Evolutionary conservation across 495 filamentous ascomycete genomes (phyloP).

Genomic region (Podospora fimiseda): DNA sequence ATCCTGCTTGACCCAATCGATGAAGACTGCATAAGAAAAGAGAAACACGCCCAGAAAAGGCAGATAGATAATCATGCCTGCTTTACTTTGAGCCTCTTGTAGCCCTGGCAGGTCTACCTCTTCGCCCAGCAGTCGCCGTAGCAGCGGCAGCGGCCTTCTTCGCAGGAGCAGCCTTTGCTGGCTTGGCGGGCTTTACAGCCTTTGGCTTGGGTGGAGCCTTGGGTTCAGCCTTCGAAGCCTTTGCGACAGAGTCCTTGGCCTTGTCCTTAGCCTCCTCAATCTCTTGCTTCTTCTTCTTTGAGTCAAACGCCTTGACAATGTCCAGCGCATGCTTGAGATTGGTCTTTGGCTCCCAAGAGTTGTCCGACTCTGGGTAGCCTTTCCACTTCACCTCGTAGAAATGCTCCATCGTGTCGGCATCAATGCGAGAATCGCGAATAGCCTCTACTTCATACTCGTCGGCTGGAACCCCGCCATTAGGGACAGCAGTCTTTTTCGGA

Average conservation of each 20-base stretch:
- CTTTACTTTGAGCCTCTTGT: slow-evolving; percentile 2
- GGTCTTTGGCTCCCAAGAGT: slow-evolving; percentile 40
- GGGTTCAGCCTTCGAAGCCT: not conserved
- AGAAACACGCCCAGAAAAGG: too few species aligned
- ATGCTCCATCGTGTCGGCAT: slow-evolving; percentile 26
- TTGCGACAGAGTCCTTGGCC: not conserved
- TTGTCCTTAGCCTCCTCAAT: slow-evolving; percentile 6
- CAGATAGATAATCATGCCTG: too few species aligned
- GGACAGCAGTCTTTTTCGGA: slow-evolving; percentile 11
- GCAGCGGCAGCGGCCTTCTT: not conserved
- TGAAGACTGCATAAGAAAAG: too few species aligned
- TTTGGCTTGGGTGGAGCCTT: too few species aligned
- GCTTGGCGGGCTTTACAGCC: not conserved
- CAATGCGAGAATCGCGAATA: slow-evolving; percentile 28
- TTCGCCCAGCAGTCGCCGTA: not conserved
- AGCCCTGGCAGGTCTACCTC: not conserved
- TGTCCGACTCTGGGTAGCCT: slow-evolving; percentile 24
- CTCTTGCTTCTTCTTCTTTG: slow-evolving; percentile 20
- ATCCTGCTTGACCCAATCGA: too few species aligned
- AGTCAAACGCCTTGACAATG: slow-evolving; percentile 24
- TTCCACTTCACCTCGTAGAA: slow-evolving; percentile 41
- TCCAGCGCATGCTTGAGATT: slow-evolving; percentile 23
- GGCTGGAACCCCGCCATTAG: slow-evolving; percentile 10
- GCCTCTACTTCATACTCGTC: slow-evolving; percentile 34
- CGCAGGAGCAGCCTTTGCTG: not conserved